phyloP scores from a whole-genome alignment of 2,329 filamentous ascomycete species.

The Exophiala mesophila region DNA sequence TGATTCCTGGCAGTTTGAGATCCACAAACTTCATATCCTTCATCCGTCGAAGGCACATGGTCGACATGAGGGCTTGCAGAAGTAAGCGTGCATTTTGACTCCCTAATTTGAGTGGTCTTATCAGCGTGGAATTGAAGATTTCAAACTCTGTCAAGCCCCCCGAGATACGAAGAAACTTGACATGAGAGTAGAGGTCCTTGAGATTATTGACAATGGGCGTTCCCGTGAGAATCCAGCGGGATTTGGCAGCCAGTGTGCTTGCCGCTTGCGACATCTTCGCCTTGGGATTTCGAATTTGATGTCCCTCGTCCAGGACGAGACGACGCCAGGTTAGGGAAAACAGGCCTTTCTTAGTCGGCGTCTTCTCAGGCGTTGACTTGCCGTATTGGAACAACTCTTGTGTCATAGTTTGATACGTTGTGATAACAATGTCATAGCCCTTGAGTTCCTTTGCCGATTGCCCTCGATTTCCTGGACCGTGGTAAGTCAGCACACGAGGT shows the following conservation, averaged over 20 bases:
- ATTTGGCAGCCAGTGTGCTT: conserved; percentile 61
- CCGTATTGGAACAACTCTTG: conserved; percentile 55
- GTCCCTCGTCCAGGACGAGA: conserved; percentile 77
- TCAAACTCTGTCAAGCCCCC: conserved; percentile 69
- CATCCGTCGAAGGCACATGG: conserved; percentile 72
- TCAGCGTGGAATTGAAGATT: conserved; percentile 68
- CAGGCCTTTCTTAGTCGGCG: conserved; percentile 45
- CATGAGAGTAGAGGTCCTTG: conserved; percentile 72
- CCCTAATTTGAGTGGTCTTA: conserved; percentile 60
- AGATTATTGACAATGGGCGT: conserved; percentile 81
- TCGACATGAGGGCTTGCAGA: conserved; percentile 72
- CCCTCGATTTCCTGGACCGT: conserved; percentile 58
- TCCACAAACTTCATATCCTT: conserved; percentile 90
- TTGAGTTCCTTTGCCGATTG: conserved; percentile 53
- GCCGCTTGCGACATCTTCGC: conserved; percentile 69
- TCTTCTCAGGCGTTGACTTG: conserved; percentile 40
- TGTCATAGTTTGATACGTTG: conserved; percentile 73
- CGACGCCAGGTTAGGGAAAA: conserved; percentile 70
- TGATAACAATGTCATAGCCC: conserved; percentile 71
- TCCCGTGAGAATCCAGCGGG: conserved; percentile 73
- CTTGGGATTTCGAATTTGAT: conserved; percentile 71
- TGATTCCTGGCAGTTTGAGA: conserved; percentile 69
- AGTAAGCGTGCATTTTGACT: conserved; percentile 57
- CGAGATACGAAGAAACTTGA: conserved; percentile 70
- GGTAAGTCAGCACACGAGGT: conserved; percentile 68